Evolutionary conservation across 257 asterid species (phyloP), one percentile per base, ranked within the genome.

Genomic region (Rauvolfia tetraphylla): DNA sequence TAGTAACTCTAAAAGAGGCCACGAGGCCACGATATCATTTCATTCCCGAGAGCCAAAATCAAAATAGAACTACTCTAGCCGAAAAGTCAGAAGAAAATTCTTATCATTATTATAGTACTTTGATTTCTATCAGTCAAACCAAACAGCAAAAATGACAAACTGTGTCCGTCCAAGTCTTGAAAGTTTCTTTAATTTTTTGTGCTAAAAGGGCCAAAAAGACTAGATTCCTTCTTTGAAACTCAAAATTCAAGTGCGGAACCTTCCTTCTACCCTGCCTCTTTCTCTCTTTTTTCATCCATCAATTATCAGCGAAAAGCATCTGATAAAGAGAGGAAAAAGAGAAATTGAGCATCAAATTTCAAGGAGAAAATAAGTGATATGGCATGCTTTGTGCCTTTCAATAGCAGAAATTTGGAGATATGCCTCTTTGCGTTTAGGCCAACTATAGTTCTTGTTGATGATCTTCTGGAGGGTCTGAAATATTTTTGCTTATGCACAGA

Each of bases 361-460:
- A 34, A 67, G 51, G 42, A 46, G 14, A 72, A 68, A 31, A 4
- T 8, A 27, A 54, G 12, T 11, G 81, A 54, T 11, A 68, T 89
- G 96, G 92, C 92, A 66, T 91, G 95, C 67, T 91, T 87, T 82
- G 84, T 88, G 65, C 97, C 97, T 59, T 91, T 85, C 59, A 86
- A 84, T 78, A 80, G 38, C 61, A 83, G 89, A 61, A 87, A 88
- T 53, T 76, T 87, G 87, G 97, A 89, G 34, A 72, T 86, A 68
- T 87, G 88, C 80, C 75, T 89, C 80, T 85, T 87, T 56, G 78
- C 76, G 14, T 81, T 91, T 68, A 86, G 87, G 79, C 93, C 95
- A 72, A 89, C 90, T 6, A 78, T 84, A 2, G 93, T 83, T 1
- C 48, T 36, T 59, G 82, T 81, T 10, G 92, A 91, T 75, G 89